phyloP scores from a whole-genome alignment of 2,329 filamentous ascomycete species.

The Helotiales sp. region DNA sequence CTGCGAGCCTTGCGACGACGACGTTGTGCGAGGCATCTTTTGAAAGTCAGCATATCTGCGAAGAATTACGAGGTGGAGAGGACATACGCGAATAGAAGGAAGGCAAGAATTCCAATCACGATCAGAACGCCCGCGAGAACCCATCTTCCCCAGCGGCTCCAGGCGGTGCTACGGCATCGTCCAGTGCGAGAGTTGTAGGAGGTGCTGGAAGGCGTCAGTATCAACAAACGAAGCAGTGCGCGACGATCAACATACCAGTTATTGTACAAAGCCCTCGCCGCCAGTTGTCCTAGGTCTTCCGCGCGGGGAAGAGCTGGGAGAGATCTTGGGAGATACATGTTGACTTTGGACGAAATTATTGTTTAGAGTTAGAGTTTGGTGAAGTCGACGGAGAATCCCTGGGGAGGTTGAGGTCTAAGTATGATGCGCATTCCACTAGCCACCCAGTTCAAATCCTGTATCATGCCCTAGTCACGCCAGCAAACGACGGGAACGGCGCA shows the following conservation, averaged over 20 bases:
- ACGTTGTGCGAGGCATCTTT: not conserved
- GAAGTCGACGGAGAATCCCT: not conserved
- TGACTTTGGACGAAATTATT: not conserved
- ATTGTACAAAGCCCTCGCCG: not conserved
- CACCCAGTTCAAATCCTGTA: not conserved
- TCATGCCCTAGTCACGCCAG: not conserved
- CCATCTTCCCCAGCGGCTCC: not conserved
- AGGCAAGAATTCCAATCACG: not conserved
- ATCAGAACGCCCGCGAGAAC: conserved; percentile 1
- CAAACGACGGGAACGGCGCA: not conserved
- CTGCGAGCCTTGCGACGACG: not conserved
- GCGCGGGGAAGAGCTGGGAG: no score
- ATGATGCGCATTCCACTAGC: not conserved
- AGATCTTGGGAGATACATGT: not conserved
- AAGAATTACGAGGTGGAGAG: not conserved
- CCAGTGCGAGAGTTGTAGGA: not conserved
- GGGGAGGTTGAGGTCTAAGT: not conserved
- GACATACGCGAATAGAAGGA: conserved; percentile 1
- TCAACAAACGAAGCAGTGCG: not conserved
- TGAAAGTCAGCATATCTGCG: not conserved
- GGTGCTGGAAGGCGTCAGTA: not conserved
- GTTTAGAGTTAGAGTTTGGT: not conserved
- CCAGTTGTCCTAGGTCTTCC: not conserved
- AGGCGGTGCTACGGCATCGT: not conserved
- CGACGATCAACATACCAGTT: not conserved